Evolutionary conservation across 2,329 filamentous ascomycete species (phyloP).

Genomic region (Chaetomium olivaceum): DNA sequence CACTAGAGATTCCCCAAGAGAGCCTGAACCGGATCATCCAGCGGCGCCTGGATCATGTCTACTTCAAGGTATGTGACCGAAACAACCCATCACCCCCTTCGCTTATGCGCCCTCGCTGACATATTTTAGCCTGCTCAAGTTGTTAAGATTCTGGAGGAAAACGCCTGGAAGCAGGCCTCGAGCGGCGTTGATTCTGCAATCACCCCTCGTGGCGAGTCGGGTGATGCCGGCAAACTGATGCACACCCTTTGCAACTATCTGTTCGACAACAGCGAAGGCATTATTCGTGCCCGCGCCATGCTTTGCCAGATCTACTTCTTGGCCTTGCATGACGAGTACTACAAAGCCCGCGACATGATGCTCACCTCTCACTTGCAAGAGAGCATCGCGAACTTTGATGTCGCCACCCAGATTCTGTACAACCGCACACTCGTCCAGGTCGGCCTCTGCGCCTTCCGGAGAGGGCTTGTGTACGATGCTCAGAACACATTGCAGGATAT

Average conservation of each 20-base stretch:
- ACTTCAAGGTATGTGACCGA: conserved; percentile 76
- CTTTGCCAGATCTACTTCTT: conserved; percentile 98
- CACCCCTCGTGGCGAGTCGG: conserved; percentile 68
- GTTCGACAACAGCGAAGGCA: conserved; percentile 91
- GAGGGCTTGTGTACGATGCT: conserved; percentile 93
- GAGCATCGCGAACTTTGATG: conserved; percentile 93
- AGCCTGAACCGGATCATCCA: conserved; percentile 90
- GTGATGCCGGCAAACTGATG: conserved; percentile 74
- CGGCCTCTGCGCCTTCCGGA: conserved; percentile 96
- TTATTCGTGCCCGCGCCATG: conserved; percentile 95
- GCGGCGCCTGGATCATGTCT: conserved; percentile 92
- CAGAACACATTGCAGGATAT: conserved; percentile 98
- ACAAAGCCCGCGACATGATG: conserved; percentile 97
- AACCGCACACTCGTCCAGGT: conserved; percentile 98
- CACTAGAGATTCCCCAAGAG: conserved; percentile 77
- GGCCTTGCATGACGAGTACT: conserved; percentile 96
- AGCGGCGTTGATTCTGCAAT: conserved; percentile 71
- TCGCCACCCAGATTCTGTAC: conserved; percentile 96
- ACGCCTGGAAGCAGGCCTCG: conserved; percentile 82
- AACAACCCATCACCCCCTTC: background rate
- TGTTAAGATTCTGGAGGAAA: conserved; percentile 89
- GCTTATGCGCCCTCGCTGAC: conserved; percentile 27
- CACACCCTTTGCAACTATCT: conserved; percentile 91
- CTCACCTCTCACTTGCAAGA: conserved; percentile 99
- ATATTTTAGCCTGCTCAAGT: conserved; percentile 74